Conservation (phyloP, 2,329 filamentous ascomycete genomes). For the Fusarium hostae region DNA sequence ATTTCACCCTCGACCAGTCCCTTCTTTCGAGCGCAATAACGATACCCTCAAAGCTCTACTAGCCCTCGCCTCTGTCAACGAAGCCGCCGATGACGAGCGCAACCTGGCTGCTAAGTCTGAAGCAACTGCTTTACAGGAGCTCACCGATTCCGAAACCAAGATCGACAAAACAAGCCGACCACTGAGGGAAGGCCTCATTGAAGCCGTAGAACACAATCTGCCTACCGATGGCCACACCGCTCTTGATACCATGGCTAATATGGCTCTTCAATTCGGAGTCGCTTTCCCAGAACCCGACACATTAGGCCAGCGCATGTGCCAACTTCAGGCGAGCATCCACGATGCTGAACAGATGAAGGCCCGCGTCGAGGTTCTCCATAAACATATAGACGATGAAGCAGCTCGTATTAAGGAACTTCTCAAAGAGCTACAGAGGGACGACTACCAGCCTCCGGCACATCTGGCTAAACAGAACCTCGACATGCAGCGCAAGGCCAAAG, state of each 20-base stretch:
- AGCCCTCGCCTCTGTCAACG: constrained; percentile 78
- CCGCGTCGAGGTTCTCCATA: constrained; percentile 66
- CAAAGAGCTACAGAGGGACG: constrained; percentile 54
- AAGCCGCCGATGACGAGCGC: constrained; percentile 78
- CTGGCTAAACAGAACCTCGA: constrained; percentile 79
- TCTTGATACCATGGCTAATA: constrained; percentile 67
- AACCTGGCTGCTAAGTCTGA: constrained; percentile 68
- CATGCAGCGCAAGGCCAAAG: constrained; percentile 75
- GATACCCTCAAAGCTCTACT: constrained; percentile 83
- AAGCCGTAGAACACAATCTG: constrained; percentile 65
- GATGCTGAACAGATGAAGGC: constrained; percentile 66
- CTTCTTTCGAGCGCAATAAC: constrained; percentile 85
- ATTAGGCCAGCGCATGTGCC: constrained; percentile 64
- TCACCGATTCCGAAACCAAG: constrained; percentile 47
- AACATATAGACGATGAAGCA: constrained; percentile 65
- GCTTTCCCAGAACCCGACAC: constrained; percentile 59
- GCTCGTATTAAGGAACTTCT: constrained; percentile 54
- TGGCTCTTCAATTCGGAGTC: constrained; percentile 62
- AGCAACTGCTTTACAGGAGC: constrained; percentile 65
- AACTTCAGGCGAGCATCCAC: constrained; percentile 65
- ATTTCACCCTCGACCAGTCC: constrained; percentile 71
- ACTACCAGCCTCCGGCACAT: constrained; percentile 65
- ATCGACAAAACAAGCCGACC: constrained; percentile 44
- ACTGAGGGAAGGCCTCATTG: constrained; percentile 57
- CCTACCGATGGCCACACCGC: constrained; percentile 64